A percentile compares a stretch with the other conserved stretches of the same genome.
Evolutionary conservation across 306 rosid genomes (phyloP).

Genomic region (Castanea sativa): DNA sequence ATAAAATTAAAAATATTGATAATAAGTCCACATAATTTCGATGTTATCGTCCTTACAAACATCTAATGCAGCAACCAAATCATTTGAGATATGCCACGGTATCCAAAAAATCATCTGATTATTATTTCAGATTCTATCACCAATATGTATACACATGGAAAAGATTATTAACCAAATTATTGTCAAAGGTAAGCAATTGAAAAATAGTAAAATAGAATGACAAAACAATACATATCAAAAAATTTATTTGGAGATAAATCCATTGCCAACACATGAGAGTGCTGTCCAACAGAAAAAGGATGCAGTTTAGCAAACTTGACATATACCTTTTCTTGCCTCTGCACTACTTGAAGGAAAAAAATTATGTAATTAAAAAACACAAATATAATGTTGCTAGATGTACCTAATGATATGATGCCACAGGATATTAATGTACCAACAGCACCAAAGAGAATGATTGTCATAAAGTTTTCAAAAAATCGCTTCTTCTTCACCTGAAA

Average conservation of each 20-base stretch:
- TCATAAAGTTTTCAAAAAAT: conserved; percentile 80
- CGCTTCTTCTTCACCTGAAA: conserved; percentile 99
- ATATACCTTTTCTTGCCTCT: neutral
- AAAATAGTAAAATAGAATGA: neutral
- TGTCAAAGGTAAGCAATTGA: neutral
- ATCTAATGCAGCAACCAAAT: too few species aligned
- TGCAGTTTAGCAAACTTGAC: neutral
- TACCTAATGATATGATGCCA: conserved; percentile 74
- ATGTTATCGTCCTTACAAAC: too few species aligned
- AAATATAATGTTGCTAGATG: conserved; percentile 17
- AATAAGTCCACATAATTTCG: too few species aligned
- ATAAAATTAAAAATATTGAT: too few species aligned
- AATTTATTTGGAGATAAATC: neutral
- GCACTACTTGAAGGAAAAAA: neutral
- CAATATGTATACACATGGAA: neutral
- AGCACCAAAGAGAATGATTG: conserved; percentile 85
- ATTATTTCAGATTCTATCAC: neutral
- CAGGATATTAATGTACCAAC: conserved; percentile 86
- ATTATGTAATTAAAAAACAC: neutral
- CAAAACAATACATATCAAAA: neutral
- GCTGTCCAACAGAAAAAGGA: neutral
- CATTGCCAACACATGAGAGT: neutral
- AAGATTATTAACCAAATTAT: neutral
- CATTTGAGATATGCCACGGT: neutral
- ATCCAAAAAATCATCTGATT: neutral